Conservation (phyloP, 2,329 filamentous ascomycete genomes). For the Pseudogymnoascus destructans region DNA sequence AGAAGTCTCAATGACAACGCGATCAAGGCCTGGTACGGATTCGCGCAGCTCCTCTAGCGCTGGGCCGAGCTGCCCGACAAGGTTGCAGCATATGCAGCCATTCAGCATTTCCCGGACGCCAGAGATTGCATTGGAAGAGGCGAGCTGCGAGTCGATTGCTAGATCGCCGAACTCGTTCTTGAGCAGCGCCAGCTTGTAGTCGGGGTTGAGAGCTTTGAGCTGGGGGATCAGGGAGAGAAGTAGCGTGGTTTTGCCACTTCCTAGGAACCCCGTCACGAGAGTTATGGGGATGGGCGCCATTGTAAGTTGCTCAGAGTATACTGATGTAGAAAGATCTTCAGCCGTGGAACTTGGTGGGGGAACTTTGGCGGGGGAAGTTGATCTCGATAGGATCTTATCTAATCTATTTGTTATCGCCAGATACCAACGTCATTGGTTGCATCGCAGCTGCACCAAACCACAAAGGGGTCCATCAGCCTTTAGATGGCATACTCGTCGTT, state of each 20-base stretch:
- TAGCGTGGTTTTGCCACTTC: conserved; percentile 90
- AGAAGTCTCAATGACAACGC: conserved; percentile 88
- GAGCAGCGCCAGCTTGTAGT: conserved; percentile 80
- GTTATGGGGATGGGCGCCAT: conserved; percentile 76
- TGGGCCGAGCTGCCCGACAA: conserved; percentile 77
- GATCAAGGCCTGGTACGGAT: conserved; percentile 46
- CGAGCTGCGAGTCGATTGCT: conserved; percentile 84
- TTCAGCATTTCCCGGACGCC: conserved; percentile 89
- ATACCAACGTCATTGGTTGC: background rate
- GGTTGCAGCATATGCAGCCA: conserved; percentile 97
- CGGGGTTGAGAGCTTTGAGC: conserved; percentile 55
- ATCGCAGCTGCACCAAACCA: background rate
- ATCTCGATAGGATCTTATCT: background rate
- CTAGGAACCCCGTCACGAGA: conserved; percentile 90
- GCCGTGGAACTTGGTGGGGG: background rate
- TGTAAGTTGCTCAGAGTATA: background rate
- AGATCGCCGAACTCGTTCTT: conserved; percentile 98
- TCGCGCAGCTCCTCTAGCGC: conserved; percentile 63
- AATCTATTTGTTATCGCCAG: background rate
- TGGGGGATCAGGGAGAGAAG: conserved; percentile 91
- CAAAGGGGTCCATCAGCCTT: background rate
- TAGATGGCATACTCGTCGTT: background rate
- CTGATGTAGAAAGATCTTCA: background rate
- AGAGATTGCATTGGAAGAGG: conserved; percentile 66
- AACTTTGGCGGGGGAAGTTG: background rate